Evolutionary conservation across 495 filamentous ascomycete species (phyloP).

Genomic region (Penicillium samsonianum): DNA sequence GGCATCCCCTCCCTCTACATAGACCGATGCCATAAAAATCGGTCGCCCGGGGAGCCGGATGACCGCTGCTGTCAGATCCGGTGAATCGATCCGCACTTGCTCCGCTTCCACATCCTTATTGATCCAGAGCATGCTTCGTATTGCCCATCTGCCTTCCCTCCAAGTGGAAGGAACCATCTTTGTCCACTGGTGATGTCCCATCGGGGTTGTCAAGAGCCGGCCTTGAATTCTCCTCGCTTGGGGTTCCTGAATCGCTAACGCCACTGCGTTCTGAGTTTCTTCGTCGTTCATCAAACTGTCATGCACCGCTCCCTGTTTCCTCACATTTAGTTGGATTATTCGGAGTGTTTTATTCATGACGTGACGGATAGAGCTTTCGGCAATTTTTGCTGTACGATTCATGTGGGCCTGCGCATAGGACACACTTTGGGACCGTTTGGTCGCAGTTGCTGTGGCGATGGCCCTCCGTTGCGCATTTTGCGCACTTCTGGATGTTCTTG

Average conservation of each 20-base stretch:
- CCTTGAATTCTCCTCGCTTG: conserved; percentile 23
- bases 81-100: conserved; percentile 25
- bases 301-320: conserved; percentile 29
- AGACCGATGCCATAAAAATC: too few species aligned
- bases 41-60: conserved; percentile 21
- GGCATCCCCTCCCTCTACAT: too few species aligned
- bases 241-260: conserved; percentile 29
- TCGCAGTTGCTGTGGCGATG: conserved; percentile 29
- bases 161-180: conserved; percentile 24
- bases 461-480: conserved; percentile 29
- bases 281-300: conserved; percentile 35
- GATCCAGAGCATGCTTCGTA: conserved; percentile 37
- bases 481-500: conserved; percentile 27
- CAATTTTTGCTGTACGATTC: conserved; percentile 37
- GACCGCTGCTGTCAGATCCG: conserved; percentile 32
- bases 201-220: conserved; percentile 25
- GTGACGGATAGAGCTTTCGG: conserved; percentile 26
- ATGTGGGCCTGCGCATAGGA: conserved; percentile 29
- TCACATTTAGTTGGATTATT: conserved; percentile 34
- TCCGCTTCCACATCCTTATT: conserved; percentile 31
- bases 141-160: conserved; percentile 28
- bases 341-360: conserved; percentile 31
- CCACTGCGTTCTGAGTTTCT: conserved; percentile 18
- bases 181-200: conserved; percentile 32
- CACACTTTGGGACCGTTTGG: conserved; percentile 25